phyloP scores from a whole-genome alignment of 2,329 filamentous ascomycete species.

The Colletotrichum sp. region DNA sequence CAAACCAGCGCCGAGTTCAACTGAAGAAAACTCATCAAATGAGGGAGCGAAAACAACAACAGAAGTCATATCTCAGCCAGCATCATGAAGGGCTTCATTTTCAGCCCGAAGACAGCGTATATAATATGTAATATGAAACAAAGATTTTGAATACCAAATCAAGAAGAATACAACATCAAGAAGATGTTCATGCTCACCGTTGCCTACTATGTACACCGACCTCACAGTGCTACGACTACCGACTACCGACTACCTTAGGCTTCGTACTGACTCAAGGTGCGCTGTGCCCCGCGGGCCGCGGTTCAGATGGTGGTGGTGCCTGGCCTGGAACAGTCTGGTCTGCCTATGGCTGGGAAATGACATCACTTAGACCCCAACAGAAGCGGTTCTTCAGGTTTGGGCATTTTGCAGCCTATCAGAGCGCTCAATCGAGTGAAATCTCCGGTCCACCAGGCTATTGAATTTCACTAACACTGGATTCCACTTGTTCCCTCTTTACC shows the following conservation, averaged over 20 bases:
- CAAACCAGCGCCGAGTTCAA: background rate
- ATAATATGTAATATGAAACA: background rate
- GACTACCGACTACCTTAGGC: background rate
- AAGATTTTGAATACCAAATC: background rate
- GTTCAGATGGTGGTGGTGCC: background rate
- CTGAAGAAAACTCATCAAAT: background rate
- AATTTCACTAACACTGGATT: background rate
- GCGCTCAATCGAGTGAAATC: background rate
- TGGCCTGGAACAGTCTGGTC: background rate
- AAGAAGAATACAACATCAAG: no score
- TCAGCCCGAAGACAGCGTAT: background rate
- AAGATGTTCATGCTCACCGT: background rate
- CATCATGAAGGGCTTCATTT: background rate
- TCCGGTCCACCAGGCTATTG: background rate
- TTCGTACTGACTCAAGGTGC: background rate
- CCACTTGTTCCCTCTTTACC: background rate
- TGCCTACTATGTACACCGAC: background rate
- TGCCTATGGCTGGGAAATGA: background rate
- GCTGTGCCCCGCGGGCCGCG: background rate
- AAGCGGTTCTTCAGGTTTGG: background rate
- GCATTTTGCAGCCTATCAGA: background rate
- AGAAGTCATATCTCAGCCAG: background rate
- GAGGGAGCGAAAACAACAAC: background rate
- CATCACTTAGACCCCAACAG: background rate
- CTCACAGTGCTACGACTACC: background rate